Percentiles rank a stretch among this genome's conserved stretches.
These are phyloP conservation scores for Xylariomycetidae sp. DNA, from an alignment of 2,329 filamentous ascomycete genomes.

Conservation along the genomic window DNA sequence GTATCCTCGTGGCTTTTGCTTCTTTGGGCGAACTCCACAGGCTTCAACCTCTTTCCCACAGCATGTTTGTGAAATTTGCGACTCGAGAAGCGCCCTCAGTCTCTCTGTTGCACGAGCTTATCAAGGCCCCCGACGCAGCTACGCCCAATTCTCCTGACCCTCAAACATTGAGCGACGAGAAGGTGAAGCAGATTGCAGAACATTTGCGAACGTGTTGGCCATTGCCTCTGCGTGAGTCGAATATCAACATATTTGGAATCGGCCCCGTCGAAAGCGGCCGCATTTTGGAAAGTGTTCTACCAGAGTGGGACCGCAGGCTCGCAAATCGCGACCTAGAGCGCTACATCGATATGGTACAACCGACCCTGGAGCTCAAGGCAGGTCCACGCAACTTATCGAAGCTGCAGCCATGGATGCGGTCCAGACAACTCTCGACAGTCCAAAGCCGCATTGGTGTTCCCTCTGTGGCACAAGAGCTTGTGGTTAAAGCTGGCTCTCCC, in stretches of 20 bases:
- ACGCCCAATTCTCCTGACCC: conserved; percentile 1
- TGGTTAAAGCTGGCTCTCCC: conserved; percentile 4
- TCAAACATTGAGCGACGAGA: not conserved
- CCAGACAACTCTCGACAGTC: conserved; percentile 3
- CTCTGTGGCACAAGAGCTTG: conserved; percentile 6
- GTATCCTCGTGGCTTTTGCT: conserved; percentile 12
- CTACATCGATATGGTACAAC: conserved; percentile 10
- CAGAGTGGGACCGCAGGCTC: conserved; percentile 14
- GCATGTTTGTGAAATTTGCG: conserved; percentile 12
- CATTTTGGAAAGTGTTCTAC: conserved; percentile 4
- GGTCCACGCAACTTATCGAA: not conserved
- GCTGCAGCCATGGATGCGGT: conserved; percentile 1
- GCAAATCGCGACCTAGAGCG: conserved; percentile 9
- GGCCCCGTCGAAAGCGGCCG: conserved; percentile 5
- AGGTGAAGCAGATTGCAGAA: conserved; percentile 3
- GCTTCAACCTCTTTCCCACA: conserved; percentile 10
- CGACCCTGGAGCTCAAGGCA: conserved; percentile 4
- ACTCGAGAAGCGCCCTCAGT: conserved; percentile 10
- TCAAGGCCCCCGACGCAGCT: conserved; percentile 6
- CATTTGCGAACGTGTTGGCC: no score
- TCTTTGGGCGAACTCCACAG: conserved; percentile 7
- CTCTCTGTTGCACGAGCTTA: conserved; percentile 9
- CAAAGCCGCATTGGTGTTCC: conserved; percentile 3
- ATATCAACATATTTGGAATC: not conserved
- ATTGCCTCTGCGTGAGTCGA: conserved; percentile 1